A percentile compares a stretch with the other conserved stretches of the same genome.
Evolutionary conservation across 768 basidiomycete species (phyloP).

Genomic region (Podaxis carcinomalis): DNA sequence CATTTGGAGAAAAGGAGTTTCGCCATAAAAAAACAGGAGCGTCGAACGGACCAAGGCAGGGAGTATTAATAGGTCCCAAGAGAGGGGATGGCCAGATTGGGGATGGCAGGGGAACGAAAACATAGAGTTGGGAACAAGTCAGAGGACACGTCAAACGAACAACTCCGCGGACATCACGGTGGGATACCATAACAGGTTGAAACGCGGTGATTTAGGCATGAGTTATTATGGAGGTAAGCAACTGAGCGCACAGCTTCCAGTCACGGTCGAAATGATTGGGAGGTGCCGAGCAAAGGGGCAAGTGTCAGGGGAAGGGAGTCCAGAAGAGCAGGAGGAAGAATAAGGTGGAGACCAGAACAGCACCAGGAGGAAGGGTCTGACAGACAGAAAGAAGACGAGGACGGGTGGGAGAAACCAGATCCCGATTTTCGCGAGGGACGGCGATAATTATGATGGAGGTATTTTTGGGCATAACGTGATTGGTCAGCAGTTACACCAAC

Average conservation of each 20-base stretch:
- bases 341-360: background rate
- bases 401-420: background rate
- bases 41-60: background rate
- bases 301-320: background rate
- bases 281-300: background rate
- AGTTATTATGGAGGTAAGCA: background rate
- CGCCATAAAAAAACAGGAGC: background rate
- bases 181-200: background rate
- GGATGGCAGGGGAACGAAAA: background rate
- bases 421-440: constrained; percentile 7
- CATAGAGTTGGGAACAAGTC: background rate
- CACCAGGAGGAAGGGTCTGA: background rate
- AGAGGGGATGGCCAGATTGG: background rate
- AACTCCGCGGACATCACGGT: constrained; percentile 4
- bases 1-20: background rate
- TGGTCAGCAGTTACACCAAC: constrained; percentile 4
- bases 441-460: background rate
- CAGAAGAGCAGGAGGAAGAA: background rate
- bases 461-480: background rate
- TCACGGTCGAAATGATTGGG: background rate
- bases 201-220: constrained; percentile 11
- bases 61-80: constrained; percentile 6
- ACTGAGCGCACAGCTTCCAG: background rate
- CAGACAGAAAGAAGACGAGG: background rate
- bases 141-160: background rate